Evolutionary conservation across 2,329 filamentous ascomycete genomes (phyloP), one percentile per base, ranked within the genome.

Genomic region (Hymenotorrendiella dingleyae): DNA sequence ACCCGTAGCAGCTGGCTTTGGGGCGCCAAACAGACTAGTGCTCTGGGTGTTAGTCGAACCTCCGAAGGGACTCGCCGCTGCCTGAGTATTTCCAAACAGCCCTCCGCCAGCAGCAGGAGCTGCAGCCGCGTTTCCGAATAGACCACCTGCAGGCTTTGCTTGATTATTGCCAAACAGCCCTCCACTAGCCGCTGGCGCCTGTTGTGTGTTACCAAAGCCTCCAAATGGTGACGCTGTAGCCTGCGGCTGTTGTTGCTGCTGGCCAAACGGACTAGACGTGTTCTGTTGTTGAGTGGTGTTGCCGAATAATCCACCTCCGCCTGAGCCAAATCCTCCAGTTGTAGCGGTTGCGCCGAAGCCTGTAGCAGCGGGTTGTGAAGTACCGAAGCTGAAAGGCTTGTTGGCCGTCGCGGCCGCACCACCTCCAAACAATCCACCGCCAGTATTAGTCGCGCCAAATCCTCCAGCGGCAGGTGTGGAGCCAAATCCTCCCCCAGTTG

Each of bases 21-120:
- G 19, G 16, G 65, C 66, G 40, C 63, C 62, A 46, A 68, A 68
- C 6, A 67, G 43, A 24, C 67, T 65, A 12, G 61, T 56, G 23
- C 61, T 61, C 33, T 54, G 61, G 36, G 48, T 57, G 39, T 42
- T 53, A 30, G 42, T 42, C 30, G 50, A 11, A 22, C 35, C 41
- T 23, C 69, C 69, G 30, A 73, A 72, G 8, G 71, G 54, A 36
- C 62, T 58, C 28, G 56, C 34, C 64, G 63, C 39, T 61, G 62
- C 47, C 24, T 58, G 33, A 19, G 50, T 48, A 29, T 51, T 54
- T 11, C 63, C 63, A 48, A 73, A 73, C 12, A 70, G 48, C 33
- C 63, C 62, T 48, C 24, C 58, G 24, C 27, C 14, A 32, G 37
- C 37, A 49, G 23, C 58, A 33, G 37, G 10, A 24, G 28, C 21